Evolutionary conservation across 768 basidiomycete species (phyloP).

Genomic region (Leccinum subtestaceum): DNA sequence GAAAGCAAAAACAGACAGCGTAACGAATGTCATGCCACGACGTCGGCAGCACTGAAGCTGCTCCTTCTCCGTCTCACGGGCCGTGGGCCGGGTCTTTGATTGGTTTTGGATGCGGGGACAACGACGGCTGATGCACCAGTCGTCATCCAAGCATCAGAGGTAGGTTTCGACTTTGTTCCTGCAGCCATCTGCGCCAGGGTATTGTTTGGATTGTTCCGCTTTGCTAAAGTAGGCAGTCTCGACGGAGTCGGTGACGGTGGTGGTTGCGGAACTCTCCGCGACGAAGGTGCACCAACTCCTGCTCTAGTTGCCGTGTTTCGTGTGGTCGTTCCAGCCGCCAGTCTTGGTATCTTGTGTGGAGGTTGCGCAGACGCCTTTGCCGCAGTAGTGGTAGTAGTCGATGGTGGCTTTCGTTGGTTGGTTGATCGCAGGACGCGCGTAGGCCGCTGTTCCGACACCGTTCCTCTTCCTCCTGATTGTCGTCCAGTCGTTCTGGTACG

Average conservation of each 20-base stretch:
- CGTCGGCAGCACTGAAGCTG: conserved; percentile 85
- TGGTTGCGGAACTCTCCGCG: conserved; percentile 39
- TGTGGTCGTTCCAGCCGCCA: conserved; percentile 52
- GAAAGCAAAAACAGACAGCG: conserved; percentile 15
- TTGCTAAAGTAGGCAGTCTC: conserved; percentile 70
- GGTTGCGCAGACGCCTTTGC: conserved; percentile 46
- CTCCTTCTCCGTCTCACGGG: conserved; percentile 74
- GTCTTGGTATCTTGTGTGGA: conserved; percentile 66
- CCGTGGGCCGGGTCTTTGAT: conserved; percentile 70
- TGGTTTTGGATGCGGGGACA: conserved; percentile 61
- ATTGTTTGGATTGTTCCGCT: conserved; percentile 44
- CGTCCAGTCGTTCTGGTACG: conserved; percentile 39
- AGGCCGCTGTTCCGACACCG: conserved; percentile 70
- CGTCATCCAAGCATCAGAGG: conserved; percentile 73
- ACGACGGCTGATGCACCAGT: conserved; percentile 67
- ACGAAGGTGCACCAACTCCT: conserved; percentile 29
- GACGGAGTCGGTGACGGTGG: conserved; percentile 73
- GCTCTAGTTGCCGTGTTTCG: conserved; percentile 44
- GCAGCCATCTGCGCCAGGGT: conserved; percentile 51
- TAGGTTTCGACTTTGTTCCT: conserved; percentile 34
- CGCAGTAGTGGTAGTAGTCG: conserved; percentile 33
- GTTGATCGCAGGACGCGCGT: conserved; percentile 70
- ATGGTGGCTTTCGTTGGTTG: conserved; percentile 53
- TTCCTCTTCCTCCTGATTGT: conserved; percentile 44
- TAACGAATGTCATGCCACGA: conserved; percentile 57